Evolutionary conservation across 495 filamentous ascomycete genomes (phyloP).

Genomic region (Glutinoglossum americanum): DNA sequence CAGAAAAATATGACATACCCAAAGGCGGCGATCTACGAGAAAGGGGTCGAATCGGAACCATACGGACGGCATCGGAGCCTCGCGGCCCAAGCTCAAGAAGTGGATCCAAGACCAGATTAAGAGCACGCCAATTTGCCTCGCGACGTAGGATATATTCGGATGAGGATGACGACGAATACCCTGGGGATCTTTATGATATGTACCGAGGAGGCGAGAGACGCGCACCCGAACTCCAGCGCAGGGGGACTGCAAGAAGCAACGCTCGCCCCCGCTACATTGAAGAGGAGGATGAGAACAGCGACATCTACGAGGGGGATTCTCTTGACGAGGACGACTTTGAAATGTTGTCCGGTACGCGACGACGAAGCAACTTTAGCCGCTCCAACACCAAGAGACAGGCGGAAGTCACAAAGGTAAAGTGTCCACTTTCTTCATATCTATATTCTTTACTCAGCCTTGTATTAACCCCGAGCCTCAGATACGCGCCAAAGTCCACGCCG

Average conservation of each 20-base stretch:
- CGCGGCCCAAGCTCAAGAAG: slow-evolving; percentile 19
- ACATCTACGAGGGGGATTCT: slow-evolving; percentile 35
- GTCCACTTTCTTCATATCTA: not conserved
- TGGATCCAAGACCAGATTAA: not conserved
- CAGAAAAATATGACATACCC: slow-evolving; percentile 10
- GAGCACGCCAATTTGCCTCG: not conserved
- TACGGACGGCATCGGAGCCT: slow-evolving; percentile 32
- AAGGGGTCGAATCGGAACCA: slow-evolving; percentile 27
- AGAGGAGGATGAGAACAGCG: slow-evolving; percentile 40
- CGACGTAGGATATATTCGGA: slow-evolving; percentile 6
- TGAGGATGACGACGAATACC: slow-evolving; percentile 32
- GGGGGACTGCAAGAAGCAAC: slow-evolving; percentile 7
- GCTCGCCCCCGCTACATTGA: slow-evolving; percentile 34
- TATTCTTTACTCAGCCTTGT: not conserved
- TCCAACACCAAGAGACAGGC: slow-evolving; percentile 23
- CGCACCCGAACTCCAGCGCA: not conserved
- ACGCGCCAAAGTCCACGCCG: slow-evolving; percentile 69
- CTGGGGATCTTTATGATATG: slow-evolving; percentile 49
- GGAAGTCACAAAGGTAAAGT: slow-evolving; percentile 19
- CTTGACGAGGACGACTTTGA: slow-evolving; percentile 68
- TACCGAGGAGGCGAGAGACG: slow-evolving; percentile 22
- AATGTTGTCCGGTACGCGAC: slow-evolving; percentile 28
- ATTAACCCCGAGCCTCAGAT: slow-evolving; percentile 22
- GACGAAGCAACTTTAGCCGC: slow-evolving; percentile 9
- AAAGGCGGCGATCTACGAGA: slow-evolving; percentile 11